Evolutionary conservation across 2,329 filamentous ascomycete genomes (phyloP), one percentile per base, ranked within the genome.

Genomic region (Teratosphaeriaceae sp.): DNA sequence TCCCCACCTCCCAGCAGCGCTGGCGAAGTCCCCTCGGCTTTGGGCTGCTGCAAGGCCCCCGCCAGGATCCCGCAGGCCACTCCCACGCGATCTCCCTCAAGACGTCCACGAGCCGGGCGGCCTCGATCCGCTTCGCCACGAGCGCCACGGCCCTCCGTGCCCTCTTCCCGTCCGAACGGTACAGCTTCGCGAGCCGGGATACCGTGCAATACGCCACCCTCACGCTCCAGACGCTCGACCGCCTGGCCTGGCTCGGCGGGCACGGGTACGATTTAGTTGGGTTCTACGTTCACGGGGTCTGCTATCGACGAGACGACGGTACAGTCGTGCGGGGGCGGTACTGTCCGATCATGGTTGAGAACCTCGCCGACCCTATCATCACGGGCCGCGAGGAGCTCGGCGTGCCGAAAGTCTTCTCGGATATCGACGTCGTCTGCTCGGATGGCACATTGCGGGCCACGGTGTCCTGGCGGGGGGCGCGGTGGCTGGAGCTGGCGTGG

Each of bases 281-380:
- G 0, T 65, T 83, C 1, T 81, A 77, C 52, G 70, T 82, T 11
- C 79, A 82, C 48, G 78, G 75, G 0, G 73, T 82, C 2, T 60
- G 78, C 46, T 79, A 79, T 47, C 65, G 59, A 2, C 73, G 70
- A 49, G 62, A 67, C 2, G 56, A 74, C 40, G 76, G 77, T 1
- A 59, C 62, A 0, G 58, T 66, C 0, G 51, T 77, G 1, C 59
- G 59, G 12, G 78, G 76, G 2, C 72, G 72, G 0, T 80, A 74
- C 50, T 55, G 80, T 24, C 71, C 75, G 0, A 62, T 80, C 0
- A 58, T 80, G 0, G 75, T 82, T 47, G 78, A 82, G 55, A 71
- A 64, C 39, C 57, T 76, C 2, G 63, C 76, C 0, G 79, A 82
- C 47, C 74, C 78, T 0, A 79, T 82, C 31, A 55, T 80, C 0